phyloP scores from a whole-genome alignment of 2,329 filamentous ascomycete genomes.

The Arthrobotrys conoides region DNA sequence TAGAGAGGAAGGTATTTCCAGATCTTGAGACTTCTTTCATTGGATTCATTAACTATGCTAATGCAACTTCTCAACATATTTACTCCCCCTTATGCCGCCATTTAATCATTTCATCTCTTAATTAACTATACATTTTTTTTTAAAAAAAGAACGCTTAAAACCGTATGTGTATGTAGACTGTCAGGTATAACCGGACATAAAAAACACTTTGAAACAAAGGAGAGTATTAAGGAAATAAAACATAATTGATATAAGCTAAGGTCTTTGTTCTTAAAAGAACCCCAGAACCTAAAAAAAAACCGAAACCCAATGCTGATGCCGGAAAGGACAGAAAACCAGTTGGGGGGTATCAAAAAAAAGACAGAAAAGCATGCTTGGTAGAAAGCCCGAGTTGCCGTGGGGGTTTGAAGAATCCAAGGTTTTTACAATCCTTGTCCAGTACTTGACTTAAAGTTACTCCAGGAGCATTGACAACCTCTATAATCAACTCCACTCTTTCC shows the following conservation, averaged over 20 bases:
- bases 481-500: slow-evolving; percentile 44
- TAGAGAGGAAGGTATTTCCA: neutral
- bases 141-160: neutral
- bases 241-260: neutral
- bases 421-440: slow-evolving; percentile 35
- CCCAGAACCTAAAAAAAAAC: neutral
- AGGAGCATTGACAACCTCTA: slow-evolving; percentile 52
- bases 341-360: slow-evolving; percentile 50
- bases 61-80: neutral
- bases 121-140: slow-evolving; percentile 16
- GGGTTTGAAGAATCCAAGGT: slow-evolving; percentile 20
- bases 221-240: slow-evolving; percentile 16
- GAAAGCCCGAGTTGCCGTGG: neutral
- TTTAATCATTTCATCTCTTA: slow-evolving; percentile 1
- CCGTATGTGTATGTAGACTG: slow-evolving; percentile 5
- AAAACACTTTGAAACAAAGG: neutral
- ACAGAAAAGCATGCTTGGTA: neutral
- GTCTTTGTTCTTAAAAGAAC: neutral
- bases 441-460: slow-evolving; percentile 58
- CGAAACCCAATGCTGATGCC: neutral
- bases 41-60: slow-evolving; percentile 24
- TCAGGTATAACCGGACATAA: slow-evolving; percentile 15
- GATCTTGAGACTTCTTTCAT: slow-evolving; percentile 6
- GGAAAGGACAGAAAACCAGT: slow-evolving; percentile 29
- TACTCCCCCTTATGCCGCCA: neutral